Percentiles rank a stretch among this genome's conserved stretches.
These are phyloP conservation scores for Aquilaria malaccensis DNA, from an alignment of 345 rosid species.

Conservation along the genomic window DNA sequence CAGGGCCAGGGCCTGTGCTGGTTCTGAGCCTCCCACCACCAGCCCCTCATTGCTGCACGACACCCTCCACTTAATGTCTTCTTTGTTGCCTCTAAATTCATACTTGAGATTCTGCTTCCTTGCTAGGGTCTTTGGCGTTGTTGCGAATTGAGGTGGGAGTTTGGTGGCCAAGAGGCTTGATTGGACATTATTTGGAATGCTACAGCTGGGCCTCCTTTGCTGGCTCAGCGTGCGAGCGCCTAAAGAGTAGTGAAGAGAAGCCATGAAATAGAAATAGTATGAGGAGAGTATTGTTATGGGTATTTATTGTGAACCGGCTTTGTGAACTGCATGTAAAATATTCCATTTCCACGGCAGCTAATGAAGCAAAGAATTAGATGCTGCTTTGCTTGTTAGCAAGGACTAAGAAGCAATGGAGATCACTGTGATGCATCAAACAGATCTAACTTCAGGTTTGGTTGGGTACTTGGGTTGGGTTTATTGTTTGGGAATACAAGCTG, in stretches of 20 bases:
- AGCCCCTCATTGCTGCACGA: constrained; percentile 3
- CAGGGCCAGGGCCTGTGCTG: constrained; percentile 4
- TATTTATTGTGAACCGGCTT: neutral
- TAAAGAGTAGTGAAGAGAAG: constrained; percentile 5
- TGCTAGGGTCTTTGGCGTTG: neutral
- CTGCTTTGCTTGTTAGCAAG: neutral
- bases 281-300: neutral
- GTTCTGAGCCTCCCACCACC: neutral
- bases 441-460: neutral
- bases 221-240: neutral
- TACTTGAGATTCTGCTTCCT: neutral
- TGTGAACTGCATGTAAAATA: neutral
- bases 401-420: neutral
- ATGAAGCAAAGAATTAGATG: constrained; percentile 1
- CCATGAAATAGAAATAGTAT: neutral
- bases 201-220: neutral
- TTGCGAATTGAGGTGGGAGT: neutral
- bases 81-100: neutral
- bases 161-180: neutral
- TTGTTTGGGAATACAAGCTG: too few species aligned
- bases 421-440: neutral
- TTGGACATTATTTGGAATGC: constrained; percentile 4
- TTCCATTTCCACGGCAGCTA: neutral
- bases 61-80: constrained; percentile 2
- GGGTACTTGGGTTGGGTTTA: too few species aligned